Evolutionary conservation across 768 basidiomycete species (phyloP), one percentile per base, ranked within the genome.

Genomic region (Psilocybe cyanescens): DNA sequence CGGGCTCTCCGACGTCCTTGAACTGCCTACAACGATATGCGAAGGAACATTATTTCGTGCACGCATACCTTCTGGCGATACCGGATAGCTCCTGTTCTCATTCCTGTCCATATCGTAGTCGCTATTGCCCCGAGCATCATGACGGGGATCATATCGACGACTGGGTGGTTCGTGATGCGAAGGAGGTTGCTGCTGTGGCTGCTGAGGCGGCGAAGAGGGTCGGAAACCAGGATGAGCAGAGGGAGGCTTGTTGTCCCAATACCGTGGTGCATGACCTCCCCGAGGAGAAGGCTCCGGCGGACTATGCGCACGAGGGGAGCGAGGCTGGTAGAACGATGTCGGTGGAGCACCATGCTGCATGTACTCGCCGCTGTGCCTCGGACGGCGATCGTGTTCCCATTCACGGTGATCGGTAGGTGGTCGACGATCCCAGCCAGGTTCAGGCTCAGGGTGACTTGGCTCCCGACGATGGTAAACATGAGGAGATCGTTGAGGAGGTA

Each of bases 231-330:
- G 46, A 55, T 74, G 67, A 8, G 76, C 75, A 55, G 75, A 74
- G 1, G 78, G 71, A 2, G 83, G 85, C 69, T 86, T 88, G 33
- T 82, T 73, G 14, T 90, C 90, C 89, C 88, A 90, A 67, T 86
- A 85, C 6, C 81, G 69, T 14, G 78, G 72, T 3, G 76, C 67
- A 33, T 83, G 83, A 1, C 81, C 80, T 19, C 59, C 62, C 29
- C 88, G 82, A 3, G 90, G 89, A 1, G 90, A 90, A 0, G 83
- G 80, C 48, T 86, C 83, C 55, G 84, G 80, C 30, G 89, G 87
- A 59, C 84, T 88, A 60, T 77, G 74, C 19, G 69, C 71, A 8
- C 71, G 68, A 37, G 76, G 82, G 3, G 83, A 81, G 39, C 78
- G 76, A 24, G 78, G 71, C 12, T 79, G 75, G 61, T 83, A 79